A percentile compares a stretch with the other conserved stretches of the same genome.
These are phyloP conservation scores for Cornus florida DNA, from an alignment of 148 eudicot species.

Conservation along the genomic window DNA sequence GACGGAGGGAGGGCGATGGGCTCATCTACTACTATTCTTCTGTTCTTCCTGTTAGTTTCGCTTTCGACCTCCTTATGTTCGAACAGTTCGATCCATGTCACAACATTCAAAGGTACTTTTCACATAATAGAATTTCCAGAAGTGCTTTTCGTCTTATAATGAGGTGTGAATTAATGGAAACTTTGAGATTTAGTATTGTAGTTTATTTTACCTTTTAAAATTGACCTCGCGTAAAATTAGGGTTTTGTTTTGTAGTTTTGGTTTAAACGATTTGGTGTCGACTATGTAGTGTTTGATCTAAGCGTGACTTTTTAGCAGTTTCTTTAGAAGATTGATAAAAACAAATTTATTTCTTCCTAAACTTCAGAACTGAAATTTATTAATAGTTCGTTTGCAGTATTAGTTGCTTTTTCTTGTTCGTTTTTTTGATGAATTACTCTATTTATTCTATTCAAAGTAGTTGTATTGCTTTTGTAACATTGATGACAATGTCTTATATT, in stretches of 20 bases:
- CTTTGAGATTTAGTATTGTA: not conserved
- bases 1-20: slow-evolving; percentile 19
- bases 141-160: not conserved
- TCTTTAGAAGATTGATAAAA: not conserved
- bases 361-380: not conserved
- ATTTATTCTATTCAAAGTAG: not conserved
- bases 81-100: not conserved
- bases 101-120: not conserved
- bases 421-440: too few species aligned
- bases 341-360: not conserved
- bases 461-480: too few species aligned
- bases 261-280: not conserved
- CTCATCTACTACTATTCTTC: slow-evolving; percentile 7
- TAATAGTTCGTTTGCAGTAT: too few species aligned
- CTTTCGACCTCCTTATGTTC: slow-evolving; percentile 16
- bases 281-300: not conserved
- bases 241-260: not conserved
- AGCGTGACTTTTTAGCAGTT: not conserved
- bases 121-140: not conserved
- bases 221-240: not conserved
- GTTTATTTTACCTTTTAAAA: not conserved
- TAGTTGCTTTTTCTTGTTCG: too few species aligned
- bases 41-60: slow-evolving; percentile 16
- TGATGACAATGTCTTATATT: too few species aligned
- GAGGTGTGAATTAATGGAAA: not conserved